Base-by-base conservation (phyloP, 768 basidiomycete species). In the Russula sp. region DNA sequence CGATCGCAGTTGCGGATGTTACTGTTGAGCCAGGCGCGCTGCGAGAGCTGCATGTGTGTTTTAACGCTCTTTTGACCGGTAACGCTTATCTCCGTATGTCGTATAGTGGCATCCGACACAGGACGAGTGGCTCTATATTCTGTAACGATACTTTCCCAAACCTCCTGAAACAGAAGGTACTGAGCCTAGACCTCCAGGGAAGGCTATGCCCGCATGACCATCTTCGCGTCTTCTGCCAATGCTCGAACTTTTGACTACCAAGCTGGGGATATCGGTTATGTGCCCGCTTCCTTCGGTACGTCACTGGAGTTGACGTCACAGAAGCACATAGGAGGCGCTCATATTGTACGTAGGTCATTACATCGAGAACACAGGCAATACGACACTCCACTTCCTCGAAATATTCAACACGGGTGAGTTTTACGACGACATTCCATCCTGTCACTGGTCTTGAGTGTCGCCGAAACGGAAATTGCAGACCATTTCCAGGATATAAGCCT, bases 51-150 rank as follows among this genome's bases (percentile, higher is more conserved):
- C 83, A 85, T 67, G 82, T 81, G 68, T 61, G 78, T 65, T 32
- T 18, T 20, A 1, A 35, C 46, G 14, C 25, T 11, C 22, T 48
- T 22, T 14, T 29, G 5, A 14, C 9, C 2, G 49, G 11, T 34
- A 10, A 50, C 66, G n/a, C 20, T 35, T 16, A 52, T 34, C 45
- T 57, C 25, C 35, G 16, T 38, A 11, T 47, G 42, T 16, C 41
- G 35, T 22, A 7, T 56, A 85, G 85, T 87, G 86, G 86, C 86
- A 87, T 65, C 86, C 86, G 7, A 83, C 81, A 11, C 75, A 83
- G 66, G 82, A 85, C 61, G 85, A 86, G 72, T 86, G 85, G 85
- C 76, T 72, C 56, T 82, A 77, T 69, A 80, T 75, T 75, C 56
- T 84, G 82, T 82, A 69, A 58, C 73, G 49, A 25, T 54, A 58